Evolutionary conservation across 2,329 filamentous ascomycete genomes (phyloP).

Genomic region (Venturia aucupariae): DNA sequence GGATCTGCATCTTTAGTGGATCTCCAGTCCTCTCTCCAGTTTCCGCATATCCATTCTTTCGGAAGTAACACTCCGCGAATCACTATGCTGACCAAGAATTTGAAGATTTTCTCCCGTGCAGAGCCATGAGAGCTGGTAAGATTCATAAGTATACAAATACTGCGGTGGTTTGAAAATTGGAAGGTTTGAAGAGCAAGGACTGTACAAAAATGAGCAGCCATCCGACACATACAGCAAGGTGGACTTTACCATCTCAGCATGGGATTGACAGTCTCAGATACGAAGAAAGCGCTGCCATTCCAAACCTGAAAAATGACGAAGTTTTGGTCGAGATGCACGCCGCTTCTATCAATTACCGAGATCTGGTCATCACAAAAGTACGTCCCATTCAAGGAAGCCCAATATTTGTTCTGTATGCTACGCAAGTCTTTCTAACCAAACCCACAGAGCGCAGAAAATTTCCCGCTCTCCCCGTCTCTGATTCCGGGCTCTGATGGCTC

Average conservation of each 20-base stretch:
- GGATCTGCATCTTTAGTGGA: background rate
- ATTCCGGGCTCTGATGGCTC: constrained; percentile 44
- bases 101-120: background rate
- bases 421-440: background rate
- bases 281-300: background rate
- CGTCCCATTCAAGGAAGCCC: background rate
- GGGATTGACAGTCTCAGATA: constrained; percentile 6
- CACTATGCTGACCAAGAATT: background rate
- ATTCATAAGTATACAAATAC: no score
- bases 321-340: constrained; percentile 11
- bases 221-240: background rate
- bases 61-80: background rate
- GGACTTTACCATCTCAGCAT: background rate
- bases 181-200: background rate
- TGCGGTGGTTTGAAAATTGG: no score
- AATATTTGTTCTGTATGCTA: background rate
- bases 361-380: constrained; percentile 12
- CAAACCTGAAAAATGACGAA: background rate
- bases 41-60: background rate
- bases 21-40: no score
- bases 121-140: no score
- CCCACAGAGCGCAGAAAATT: background rate
- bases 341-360: constrained; percentile 12
- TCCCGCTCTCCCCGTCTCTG: constrained; percentile 18
- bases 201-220: background rate